Conservation (phyloP, 768 basidiomycete species). For the Mrakia blollopis region DNA sequence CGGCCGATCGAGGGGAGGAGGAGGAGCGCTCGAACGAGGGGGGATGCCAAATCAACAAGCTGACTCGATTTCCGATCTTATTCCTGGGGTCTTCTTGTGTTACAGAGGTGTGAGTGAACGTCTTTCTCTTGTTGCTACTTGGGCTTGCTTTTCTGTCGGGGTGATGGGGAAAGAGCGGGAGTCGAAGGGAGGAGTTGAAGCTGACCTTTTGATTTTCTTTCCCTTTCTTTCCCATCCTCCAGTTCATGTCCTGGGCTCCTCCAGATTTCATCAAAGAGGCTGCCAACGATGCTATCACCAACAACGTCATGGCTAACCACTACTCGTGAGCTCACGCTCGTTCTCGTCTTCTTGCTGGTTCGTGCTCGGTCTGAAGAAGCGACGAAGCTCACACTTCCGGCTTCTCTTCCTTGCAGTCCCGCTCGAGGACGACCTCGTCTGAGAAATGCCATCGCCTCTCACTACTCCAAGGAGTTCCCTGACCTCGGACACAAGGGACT, state of each 20-base stretch:
- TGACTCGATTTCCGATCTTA: neutral
- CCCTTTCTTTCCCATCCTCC: neutral
- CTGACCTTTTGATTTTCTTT: neutral
- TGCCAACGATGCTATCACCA: constrained; percentile 39
- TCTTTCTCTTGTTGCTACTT: constrained; percentile 53
- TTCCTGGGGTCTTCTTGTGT: neutral
- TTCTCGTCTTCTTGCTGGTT: neutral
- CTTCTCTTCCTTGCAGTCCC: constrained; percentile 17
- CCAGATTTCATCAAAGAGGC: constrained; percentile 43
- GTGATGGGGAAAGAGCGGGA: constrained; percentile 46
- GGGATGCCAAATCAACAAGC: neutral
- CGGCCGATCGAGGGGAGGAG: neutral
- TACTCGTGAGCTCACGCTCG: constrained; percentile 38
- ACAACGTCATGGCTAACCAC: constrained; percentile 44
- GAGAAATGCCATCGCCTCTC: constrained; percentile 75
- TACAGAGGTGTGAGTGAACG: constrained; percentile 37
- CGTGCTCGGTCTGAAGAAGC: neutral
- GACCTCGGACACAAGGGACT: constrained; percentile 52
- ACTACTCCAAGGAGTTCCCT: constrained; percentile 62
- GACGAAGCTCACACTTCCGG: neutral
- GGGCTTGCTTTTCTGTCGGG: no score
- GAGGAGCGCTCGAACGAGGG: neutral
- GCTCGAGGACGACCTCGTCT: constrained; percentile 83
- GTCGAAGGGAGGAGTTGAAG: constrained; percentile 55
- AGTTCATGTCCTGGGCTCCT: constrained; percentile 42